These are phyloP conservation scores for Brassica rapa DNA, from an alignment of 345 rosid genomes.

Conservation along the genomic window DNA sequence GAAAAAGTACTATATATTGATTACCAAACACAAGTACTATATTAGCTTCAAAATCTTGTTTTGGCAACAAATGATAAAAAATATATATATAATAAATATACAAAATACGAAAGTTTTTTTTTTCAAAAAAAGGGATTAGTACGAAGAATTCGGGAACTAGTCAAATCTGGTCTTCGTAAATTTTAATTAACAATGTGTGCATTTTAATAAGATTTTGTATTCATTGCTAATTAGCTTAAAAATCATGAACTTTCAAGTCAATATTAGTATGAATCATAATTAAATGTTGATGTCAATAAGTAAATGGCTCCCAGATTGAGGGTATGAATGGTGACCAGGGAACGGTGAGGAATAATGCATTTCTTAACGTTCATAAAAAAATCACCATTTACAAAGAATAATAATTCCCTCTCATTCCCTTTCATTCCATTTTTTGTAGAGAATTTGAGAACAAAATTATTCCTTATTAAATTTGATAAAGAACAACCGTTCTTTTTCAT, in stretches of 20 bases:
- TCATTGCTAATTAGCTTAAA: not conserved
- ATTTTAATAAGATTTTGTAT: not conserved
- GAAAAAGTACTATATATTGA: not conserved
- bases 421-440: too few species aligned
- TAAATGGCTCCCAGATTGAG: conserved; percentile 1
- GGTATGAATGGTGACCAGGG: too few species aligned
- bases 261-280: not conserved
- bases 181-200: not conserved
- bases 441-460: too few species aligned
- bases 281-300: not conserved
- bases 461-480: too few species aligned
- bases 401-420: too few species aligned
- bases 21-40: too few species aligned
- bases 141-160: not conserved
- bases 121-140: not conserved
- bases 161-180: not conserved
- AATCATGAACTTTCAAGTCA: conserved; percentile 12
- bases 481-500: too few species aligned
- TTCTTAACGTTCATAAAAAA: too few species aligned
- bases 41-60: too few species aligned
- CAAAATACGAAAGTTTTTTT: not conserved
- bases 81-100: not conserved
- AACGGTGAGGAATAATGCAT: too few species aligned
- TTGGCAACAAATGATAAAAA: too few species aligned
- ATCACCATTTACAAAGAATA: too few species aligned